A percentile compares a stretch with the other conserved stretches of the same genome.
phyloP scores from a whole-genome alignment of 495 filamentous ascomycete species.

The Clohesyomyces aquaticus region DNA sequence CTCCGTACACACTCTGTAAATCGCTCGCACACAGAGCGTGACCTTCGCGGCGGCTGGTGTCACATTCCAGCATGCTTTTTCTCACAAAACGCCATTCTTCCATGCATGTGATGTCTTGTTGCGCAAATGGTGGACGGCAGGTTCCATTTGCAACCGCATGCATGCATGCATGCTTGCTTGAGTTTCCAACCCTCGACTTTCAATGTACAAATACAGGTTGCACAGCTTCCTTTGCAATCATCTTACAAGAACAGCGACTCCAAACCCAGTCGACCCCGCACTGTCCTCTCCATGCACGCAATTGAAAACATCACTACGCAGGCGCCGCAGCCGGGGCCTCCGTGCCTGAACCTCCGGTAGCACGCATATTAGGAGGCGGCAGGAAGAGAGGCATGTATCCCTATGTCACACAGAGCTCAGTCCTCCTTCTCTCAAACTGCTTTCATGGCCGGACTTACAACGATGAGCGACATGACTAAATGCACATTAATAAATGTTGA shows the following conservation, averaged over 20 bases:
- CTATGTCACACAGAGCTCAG: slow-evolving; percentile 43
- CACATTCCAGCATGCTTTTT: background rate
- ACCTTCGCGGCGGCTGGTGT: background rate
- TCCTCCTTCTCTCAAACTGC: background rate
- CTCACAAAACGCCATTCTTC: slow-evolving; percentile 7
- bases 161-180: background rate
- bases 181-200: background rate
- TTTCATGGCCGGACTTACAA: slow-evolving; percentile 55
- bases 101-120: slow-evolving; percentile 6
- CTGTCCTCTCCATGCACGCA: background rate
- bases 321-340: slow-evolving; percentile 52
- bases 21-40: background rate
- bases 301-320: slow-evolving; percentile 36
- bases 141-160: background rate
- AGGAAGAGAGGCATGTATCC: slow-evolving; percentile 87
- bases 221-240: background rate
- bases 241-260: background rate
- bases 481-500: slow-evolving; percentile 36
- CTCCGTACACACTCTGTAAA: background rate
- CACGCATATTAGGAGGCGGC: slow-evolving; percentile 54
- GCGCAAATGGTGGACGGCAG: background rate
- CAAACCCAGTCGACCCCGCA: background rate
- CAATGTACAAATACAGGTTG: background rate
- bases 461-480: slow-evolving; percentile 75
- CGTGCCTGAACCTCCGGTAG: slow-evolving; percentile 50